Evolutionary conservation across 202 grass and related monocot species (phyloP).

Genomic region (Elaeis oleifera): DNA sequence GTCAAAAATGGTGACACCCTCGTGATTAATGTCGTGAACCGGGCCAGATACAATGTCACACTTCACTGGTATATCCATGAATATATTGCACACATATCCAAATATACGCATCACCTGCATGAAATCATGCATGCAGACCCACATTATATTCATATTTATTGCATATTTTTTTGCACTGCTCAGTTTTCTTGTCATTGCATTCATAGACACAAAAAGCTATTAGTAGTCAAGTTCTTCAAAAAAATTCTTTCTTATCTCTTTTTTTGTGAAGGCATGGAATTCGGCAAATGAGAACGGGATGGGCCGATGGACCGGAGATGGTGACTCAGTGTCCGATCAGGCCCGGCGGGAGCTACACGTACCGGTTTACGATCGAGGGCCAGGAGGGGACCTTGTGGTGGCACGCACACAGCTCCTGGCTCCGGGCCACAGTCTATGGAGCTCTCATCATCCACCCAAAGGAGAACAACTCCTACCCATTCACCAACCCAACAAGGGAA

Average conservation of each 20-base stretch:
- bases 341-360: conserved; percentile 57
- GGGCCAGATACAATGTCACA: conserved; percentile 61
- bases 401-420: conserved; percentile 92
- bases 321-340: conserved; percentile 89
- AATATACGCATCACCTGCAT: neutral
- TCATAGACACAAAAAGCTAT: too few species aligned
- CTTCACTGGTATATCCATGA: conserved; percentile 48
- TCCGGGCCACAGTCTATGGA: conserved; percentile 76
- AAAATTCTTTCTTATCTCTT: too few species aligned
- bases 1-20: conserved; percentile 59
- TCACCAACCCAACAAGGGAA: conserved; percentile 37
- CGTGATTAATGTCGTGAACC: conserved; percentile 42
- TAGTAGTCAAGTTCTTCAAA: too few species aligned
- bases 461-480: conserved; percentile 38
- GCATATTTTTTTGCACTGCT: too few species aligned
- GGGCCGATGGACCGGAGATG: conserved; percentile 80
- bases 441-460: conserved; percentile 58
- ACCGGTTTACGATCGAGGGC: conserved; percentile 56
- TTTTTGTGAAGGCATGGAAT: conserved; percentile 53
- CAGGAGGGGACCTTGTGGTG: conserved; percentile 93
- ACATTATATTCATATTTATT: too few species aligned
- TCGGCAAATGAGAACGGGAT: conserved; percentile 70
- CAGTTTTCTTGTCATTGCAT: too few species aligned
- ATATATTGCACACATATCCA: neutral
- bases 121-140: too few species aligned